Conservation (phyloP, 2,329 filamentous ascomycete genomes). For the Arthrinium puccinioides region DNA sequence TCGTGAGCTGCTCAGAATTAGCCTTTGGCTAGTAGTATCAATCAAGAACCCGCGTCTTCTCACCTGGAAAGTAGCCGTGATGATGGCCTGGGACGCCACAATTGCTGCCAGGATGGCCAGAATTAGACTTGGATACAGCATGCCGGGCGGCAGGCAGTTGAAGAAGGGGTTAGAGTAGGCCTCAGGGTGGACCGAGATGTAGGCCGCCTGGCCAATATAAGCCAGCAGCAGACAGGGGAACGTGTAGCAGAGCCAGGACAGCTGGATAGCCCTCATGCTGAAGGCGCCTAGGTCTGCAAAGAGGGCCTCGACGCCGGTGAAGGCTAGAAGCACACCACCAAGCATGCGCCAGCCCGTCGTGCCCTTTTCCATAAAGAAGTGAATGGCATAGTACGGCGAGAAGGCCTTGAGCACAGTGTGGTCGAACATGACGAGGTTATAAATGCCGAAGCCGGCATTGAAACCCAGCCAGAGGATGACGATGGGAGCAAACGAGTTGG, state of each 20-base stretch:
- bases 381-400: constrained; percentile 51
- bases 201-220: constrained; percentile 69
- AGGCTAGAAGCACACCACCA: constrained; percentile 66
- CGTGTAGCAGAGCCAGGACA: constrained; percentile 62
- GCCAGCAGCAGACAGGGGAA: constrained; percentile 60
- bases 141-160: constrained; percentile 59
- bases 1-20: constrained; percentile 15
- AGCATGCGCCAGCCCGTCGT: constrained; percentile 56
- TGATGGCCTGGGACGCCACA: constrained; percentile 73
- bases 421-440: constrained; percentile 47
- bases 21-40: not conserved
- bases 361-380: constrained; percentile 52
- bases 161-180: constrained; percentile 70
- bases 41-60: no score
- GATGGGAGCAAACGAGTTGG: constrained; percentile 56
- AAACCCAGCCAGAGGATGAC: constrained; percentile 61
- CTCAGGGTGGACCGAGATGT: constrained; percentile 48
- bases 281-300: constrained; percentile 77
- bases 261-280: constrained; percentile 59
- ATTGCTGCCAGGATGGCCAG: constrained; percentile 64
- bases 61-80: constrained; percentile 66
- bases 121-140: constrained; percentile 60
- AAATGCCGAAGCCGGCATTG: constrained; percentile 57
- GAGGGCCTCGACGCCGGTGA: constrained; percentile 72
- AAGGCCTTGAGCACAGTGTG: constrained; percentile 49